phyloP scores from a whole-genome alignment of 2,329 filamentous ascomycete genomes.

The Davidsoniella australis region DNA sequence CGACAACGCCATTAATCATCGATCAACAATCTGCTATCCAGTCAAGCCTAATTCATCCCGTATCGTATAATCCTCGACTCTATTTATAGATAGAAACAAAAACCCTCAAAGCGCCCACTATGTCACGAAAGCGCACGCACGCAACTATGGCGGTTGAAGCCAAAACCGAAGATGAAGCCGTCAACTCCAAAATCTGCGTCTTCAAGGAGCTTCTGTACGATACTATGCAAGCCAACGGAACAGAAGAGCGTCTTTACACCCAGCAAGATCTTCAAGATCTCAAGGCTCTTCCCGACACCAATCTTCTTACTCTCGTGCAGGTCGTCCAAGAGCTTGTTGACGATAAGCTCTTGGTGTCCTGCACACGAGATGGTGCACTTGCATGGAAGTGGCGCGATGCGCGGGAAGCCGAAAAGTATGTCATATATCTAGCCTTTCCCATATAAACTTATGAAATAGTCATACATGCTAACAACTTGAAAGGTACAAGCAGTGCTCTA shows the following conservation, averaged over 20 bases:
- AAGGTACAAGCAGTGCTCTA: slow-evolving; percentile 41
- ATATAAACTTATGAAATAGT: neutral
- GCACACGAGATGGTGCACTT: slow-evolving; percentile 25
- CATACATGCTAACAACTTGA: neutral
- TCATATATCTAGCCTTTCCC: slow-evolving; percentile 4
- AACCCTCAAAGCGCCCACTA: neutral
- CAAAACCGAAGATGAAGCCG: slow-evolving; percentile 12
- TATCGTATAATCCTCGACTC: neutral
- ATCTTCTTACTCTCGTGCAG: slow-evolving; percentile 35
- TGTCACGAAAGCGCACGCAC: slow-evolving; percentile 10
- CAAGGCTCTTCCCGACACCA: slow-evolving; percentile 38
- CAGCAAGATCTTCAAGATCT: slow-evolving; percentile 42
- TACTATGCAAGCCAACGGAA: slow-evolving; percentile 32
- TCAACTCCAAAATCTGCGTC: slow-evolving; percentile 27
- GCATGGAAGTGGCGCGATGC: slow-evolving; percentile 42
- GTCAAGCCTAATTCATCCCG: neutral
- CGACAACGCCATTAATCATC: neutral
- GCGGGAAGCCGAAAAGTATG: slow-evolving; percentile 45
- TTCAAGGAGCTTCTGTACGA: slow-evolving; percentile 42
- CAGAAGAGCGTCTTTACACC: slow-evolving; percentile 33
- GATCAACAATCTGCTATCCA: too few relatives aligned
- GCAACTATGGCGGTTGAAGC: slow-evolving; percentile 1
- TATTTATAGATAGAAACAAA: neutral
- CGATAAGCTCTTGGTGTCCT: slow-evolving; percentile 40
- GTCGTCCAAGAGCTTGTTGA: slow-evolving; percentile 41